Evolutionary conservation across 495 filamentous ascomycete genomes (phyloP).

Genomic region (Penicillium taxi): DNA sequence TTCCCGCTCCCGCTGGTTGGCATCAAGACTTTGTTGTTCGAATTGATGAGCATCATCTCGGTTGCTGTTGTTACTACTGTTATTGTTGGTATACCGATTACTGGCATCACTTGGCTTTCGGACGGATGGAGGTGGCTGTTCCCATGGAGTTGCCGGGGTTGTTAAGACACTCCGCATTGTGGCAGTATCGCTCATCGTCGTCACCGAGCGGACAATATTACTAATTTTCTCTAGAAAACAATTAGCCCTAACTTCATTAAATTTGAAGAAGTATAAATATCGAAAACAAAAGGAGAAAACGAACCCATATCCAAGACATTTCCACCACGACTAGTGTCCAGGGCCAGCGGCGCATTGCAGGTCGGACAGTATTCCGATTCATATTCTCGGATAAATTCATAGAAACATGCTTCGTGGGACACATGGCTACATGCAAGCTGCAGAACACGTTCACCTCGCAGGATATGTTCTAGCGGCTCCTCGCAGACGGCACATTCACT

Average conservation of each 20-base stretch:
- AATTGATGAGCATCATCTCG: too few species aligned
- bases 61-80: too few species aligned
- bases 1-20: too few species aligned
- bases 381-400: constrained; percentile 93
- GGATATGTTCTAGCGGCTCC: constrained; percentile 91
- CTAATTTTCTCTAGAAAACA: constrained; percentile 78
- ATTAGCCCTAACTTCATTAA: not conserved
- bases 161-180: constrained; percentile 42
- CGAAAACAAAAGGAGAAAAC: constrained; percentile 18
- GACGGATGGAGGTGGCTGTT: constrained; percentile 41
- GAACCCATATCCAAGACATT: constrained; percentile 92
- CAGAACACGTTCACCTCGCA: constrained; percentile 88
- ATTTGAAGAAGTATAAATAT: not conserved
- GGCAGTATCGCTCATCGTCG: constrained; percentile 51
- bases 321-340: constrained; percentile 92
- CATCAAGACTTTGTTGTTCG: too few species aligned
- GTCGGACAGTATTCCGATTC: constrained; percentile 93
- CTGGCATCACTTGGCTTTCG: constrained; percentile 43
- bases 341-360: constrained; percentile 84
- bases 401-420: constrained; percentile 97
- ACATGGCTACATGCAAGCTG: constrained; percentile 96
- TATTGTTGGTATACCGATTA: constrained; percentile 22
- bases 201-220: constrained; percentile 82
- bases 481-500: constrained; percentile 95
- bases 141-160: constrained; percentile 56